Percentiles rank a stretch among this genome's conserved stretches.
Conservation (phyloP, 2,329 filamentous ascomycete genomes). For the Sporothrix luriei region DNA sequence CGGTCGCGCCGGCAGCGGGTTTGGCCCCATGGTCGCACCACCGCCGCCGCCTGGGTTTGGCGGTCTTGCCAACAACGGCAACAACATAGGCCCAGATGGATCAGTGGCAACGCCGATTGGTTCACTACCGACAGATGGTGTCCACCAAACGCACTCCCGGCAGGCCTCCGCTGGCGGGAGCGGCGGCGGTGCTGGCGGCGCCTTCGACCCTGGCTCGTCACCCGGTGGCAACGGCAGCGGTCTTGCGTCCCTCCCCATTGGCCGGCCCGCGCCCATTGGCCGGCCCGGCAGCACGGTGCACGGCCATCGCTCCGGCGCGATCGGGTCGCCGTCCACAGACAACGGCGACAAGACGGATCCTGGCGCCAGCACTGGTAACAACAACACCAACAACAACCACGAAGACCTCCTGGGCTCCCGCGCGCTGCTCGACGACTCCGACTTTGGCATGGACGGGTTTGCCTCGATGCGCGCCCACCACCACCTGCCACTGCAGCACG, state of each 20-base stretch:
- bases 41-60: conserved; percentile 57
- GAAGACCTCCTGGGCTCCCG: conserved; percentile 77
- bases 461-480: conserved; percentile 35
- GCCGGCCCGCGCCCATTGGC: conserved; percentile 83
- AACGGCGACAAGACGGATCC: background rate
- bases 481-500: background rate
- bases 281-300: conserved; percentile 74
- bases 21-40: conserved; percentile 45
- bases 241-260: conserved; percentile 69
- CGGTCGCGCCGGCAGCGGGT: conserved; percentile 51
- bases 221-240: background rate
- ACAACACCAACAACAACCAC: no score
- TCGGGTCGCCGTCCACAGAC: conserved; percentile 35
- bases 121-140: conserved; percentile 42
- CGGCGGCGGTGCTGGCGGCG: background rate
- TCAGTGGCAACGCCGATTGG: conserved; percentile 24
- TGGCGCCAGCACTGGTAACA: no score
- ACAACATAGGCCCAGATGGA: conserved; percentile 42
- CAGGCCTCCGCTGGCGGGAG: conserved; percentile 68
- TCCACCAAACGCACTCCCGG: conserved; percentile 62
- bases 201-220: no score
- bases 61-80: conserved; percentile 42
- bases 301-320: conserved; percentile 40
- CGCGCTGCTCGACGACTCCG: conserved; percentile 78
- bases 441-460: conserved; percentile 53